Conservation (phyloP, 1,284 basidiomycete species). For the Leccinum fuscescens region DNA sequence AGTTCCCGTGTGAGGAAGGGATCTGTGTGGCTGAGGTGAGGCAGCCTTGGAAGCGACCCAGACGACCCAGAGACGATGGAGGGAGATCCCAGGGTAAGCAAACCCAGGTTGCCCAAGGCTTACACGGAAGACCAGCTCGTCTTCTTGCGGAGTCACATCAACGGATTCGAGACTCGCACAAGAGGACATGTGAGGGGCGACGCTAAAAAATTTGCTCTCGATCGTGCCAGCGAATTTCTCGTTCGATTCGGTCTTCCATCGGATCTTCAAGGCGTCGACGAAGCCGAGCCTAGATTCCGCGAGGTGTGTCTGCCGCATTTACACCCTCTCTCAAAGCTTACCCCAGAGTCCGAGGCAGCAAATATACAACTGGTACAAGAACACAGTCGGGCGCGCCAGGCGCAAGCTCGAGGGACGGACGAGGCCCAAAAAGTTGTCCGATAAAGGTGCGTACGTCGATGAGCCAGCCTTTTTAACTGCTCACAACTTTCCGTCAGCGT, state of each 20-base stretch:
- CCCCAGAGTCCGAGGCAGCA: constrained; percentile 37
- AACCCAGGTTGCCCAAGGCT: constrained; percentile 57
- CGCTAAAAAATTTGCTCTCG: constrained; percentile 63
- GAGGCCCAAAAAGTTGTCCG: constrained; percentile 44
- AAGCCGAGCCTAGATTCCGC: constrained; percentile 50
- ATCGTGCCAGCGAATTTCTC: constrained; percentile 56
- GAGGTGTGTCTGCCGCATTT: constrained; percentile 39
- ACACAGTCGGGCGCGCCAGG: constrained; percentile 55
- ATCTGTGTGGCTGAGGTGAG: constrained; percentile 21
- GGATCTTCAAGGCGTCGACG: constrained; percentile 49
- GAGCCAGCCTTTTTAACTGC: background rate
- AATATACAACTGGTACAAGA: constrained; percentile 71
- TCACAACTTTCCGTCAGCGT: constrained; percentile 7
- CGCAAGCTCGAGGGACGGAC: constrained; percentile 54
- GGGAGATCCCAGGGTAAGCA: constrained; percentile 37
- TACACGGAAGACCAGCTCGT: constrained; percentile 49
- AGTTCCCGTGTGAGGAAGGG: constrained; percentile 16
- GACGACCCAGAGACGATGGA: constrained; percentile 23
- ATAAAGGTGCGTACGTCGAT: constrained; percentile 39
- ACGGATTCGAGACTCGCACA: constrained; percentile 54
- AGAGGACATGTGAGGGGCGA: constrained; percentile 50
- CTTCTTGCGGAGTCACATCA: constrained; percentile 48
- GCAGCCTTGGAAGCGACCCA: constrained; percentile 5
- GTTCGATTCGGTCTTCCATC: constrained; percentile 51
- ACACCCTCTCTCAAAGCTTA: background rate